A percentile compares a stretch with the other conserved stretches of the same genome.
Conservation (phyloP, 2,329 filamentous ascomycete genomes). For the Epichloe hybrida region DNA sequence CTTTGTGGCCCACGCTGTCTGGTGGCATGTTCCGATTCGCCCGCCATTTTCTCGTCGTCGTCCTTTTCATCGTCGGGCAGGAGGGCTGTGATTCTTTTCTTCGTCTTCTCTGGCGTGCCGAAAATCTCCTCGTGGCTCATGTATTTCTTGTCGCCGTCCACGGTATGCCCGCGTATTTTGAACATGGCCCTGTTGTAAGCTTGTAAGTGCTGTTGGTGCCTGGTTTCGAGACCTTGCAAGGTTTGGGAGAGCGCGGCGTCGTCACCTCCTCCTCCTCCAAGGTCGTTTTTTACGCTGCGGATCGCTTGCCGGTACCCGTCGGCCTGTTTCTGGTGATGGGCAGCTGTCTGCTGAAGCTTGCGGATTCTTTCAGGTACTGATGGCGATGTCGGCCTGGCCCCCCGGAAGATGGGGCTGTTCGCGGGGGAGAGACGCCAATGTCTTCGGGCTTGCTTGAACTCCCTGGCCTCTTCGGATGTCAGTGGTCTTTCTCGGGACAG, state of each 20-base stretch:
- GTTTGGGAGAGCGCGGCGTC: neutral
- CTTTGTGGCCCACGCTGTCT: neutral
- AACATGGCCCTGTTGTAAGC: conserved; percentile 15
- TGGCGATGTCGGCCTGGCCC: conserved; percentile 8
- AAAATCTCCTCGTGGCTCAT: conserved; percentile 17
- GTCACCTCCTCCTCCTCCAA: conserved; percentile 2
- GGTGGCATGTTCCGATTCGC: neutral
- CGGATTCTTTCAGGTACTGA: conserved; percentile 11
- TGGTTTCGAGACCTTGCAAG: conserved; percentile 12
- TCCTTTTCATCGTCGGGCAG: neutral
- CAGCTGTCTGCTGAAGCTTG: conserved; percentile 15
- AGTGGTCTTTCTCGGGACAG: conserved; percentile 17
- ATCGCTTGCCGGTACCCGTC: conserved; percentile 14
- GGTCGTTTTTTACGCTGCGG: conserved; percentile 11
- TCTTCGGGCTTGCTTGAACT: conserved; percentile 22
- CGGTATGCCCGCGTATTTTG: conserved; percentile 14
- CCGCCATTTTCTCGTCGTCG: neutral
- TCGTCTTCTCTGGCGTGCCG: conserved; percentile 12
- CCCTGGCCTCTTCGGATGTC: conserved; percentile 18
- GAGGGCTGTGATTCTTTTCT: conserved; percentile 1
- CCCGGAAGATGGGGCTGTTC: conserved; percentile 13
- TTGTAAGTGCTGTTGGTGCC: conserved; percentile 13
- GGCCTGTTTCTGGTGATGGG: conserved; percentile 18
- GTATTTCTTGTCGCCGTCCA: conserved; percentile 16
- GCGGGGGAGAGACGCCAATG: conserved; percentile 20